Evolutionary conservation across 2,329 filamentous ascomycete species (phyloP).

Genomic region (Aspergillus eucalypticola): DNA sequence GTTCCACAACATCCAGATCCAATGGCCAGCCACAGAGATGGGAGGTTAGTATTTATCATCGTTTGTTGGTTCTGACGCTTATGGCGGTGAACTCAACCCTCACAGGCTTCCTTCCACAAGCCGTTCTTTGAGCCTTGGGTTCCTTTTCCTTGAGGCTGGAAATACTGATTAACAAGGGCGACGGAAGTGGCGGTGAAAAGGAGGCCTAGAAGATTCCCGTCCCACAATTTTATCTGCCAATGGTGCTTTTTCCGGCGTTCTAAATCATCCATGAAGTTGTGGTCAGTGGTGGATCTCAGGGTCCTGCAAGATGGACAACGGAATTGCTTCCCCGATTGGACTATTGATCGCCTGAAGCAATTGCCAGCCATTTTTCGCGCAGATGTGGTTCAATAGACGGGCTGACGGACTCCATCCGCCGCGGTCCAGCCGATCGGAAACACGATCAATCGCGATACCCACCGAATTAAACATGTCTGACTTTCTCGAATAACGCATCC

Average conservation of each 20-base stretch:
- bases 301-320: conserved; percentile 3
- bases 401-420: conserved; percentile 1
- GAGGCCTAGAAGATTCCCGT: background rate
- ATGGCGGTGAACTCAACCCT: background rate
- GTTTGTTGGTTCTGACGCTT: background rate
- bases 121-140: background rate
- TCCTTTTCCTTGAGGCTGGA: conserved; percentile 1
- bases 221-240: background rate
- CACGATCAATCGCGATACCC: conserved; percentile 4
- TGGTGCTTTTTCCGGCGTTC: background rate
- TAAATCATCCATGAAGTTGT: background rate
- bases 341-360: conserved; percentile 9
- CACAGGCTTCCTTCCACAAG: background rate
- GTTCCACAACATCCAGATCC: background rate
- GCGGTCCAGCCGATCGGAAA: conserved; percentile 8
- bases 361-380: conserved; percentile 3
- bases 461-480: background rate
- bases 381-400: conserved; percentile 3
- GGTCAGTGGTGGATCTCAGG: conserved; percentile 6
- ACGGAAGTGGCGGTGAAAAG: conserved; percentile 10
- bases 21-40: background rate
- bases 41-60: background rate
- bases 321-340: conserved; percentile 8
- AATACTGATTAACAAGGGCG: background rate
- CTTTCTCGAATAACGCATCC: background rate